phyloP scores from a whole-genome alignment of 768 basidiomycete genomes.

The Xerocomus spinulosus region DNA sequence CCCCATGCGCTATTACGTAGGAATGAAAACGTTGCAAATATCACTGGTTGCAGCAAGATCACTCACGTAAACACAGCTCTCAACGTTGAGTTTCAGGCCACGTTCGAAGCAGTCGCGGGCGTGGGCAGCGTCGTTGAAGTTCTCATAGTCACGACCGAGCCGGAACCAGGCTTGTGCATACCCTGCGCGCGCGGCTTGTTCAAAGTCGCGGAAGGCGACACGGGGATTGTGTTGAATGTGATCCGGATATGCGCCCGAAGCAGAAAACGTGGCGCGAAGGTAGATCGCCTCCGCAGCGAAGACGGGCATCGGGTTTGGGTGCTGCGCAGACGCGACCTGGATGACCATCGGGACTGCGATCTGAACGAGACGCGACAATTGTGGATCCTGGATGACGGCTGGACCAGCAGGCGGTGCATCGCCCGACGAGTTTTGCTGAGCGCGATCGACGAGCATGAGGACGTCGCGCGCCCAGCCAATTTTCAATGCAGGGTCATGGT shows the following conservation, averaged over 20 bases:
- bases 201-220: slow-evolving; percentile 85
- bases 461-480: slow-evolving; percentile 83
- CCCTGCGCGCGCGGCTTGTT: slow-evolving; percentile 74
- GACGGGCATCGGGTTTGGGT: slow-evolving; percentile 33
- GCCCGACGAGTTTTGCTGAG: slow-evolving; percentile 31
- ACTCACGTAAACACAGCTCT: slow-evolving; percentile 76
- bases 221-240: slow-evolving; percentile 64
- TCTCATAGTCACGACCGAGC: slow-evolving; percentile 88
- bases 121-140: slow-evolving; percentile 65
- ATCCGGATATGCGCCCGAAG: slow-evolving; percentile 68
- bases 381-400: slow-evolving; percentile 51
- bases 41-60: not conserved
- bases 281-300: slow-evolving; percentile 71
- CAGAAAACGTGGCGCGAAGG: slow-evolving; percentile 67
- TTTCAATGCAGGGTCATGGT: slow-evolving; percentile 54
- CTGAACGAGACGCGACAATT: slow-evolving; percentile 54
- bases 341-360: slow-evolving; percentile 65
- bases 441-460: slow-evolving; percentile 68
- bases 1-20: slow-evolving; percentile 65
- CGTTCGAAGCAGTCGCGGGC: slow-evolving; percentile 87
- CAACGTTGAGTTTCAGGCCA: slow-evolving; percentile 69
- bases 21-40: slow-evolving; percentile 8
- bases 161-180: slow-evolving; percentile 85
- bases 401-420: slow-evolving; percentile 49
- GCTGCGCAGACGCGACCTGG: slow-evolving; percentile 41